Percentiles rank a stretch among this genome's conserved stretches.
phyloP scores from a whole-genome alignment of 192 early-diverging fungal species.

The Coemansia sp. region DNA sequence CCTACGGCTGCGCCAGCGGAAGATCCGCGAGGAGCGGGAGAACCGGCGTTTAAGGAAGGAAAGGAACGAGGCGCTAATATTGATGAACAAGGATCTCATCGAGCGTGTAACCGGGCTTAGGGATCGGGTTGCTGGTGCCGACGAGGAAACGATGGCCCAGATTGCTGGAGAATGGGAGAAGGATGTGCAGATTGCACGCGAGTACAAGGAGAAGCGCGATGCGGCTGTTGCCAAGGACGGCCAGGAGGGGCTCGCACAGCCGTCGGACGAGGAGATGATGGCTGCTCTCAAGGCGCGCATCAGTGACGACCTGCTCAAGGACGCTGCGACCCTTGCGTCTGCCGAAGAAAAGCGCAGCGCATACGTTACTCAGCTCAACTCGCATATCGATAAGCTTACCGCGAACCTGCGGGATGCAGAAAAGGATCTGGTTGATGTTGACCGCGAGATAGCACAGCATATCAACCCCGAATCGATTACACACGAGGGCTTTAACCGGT shows the following conservation, averaged over 20 bases:
- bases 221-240: slow-evolving; percentile 17
- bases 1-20: slow-evolving; percentile 87
- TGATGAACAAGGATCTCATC: slow-evolving; percentile 41
- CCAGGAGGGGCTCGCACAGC: slow-evolving; percentile 19
- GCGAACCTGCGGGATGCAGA: slow-evolving; percentile 37
- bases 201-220: slow-evolving; percentile 50
- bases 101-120: slow-evolving; percentile 32
- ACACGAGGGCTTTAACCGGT: slow-evolving; percentile 65
- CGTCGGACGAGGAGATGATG: slow-evolving; percentile 55
- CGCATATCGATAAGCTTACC: slow-evolving; percentile 47
- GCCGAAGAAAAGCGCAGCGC: slow-evolving; percentile 36
- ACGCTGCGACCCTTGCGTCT: slow-evolving; percentile 22
- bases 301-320: slow-evolving; percentile 35
- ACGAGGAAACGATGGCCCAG: slow-evolving; percentile 15
- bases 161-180: slow-evolving; percentile 25
- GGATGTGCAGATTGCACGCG: slow-evolving; percentile 42
- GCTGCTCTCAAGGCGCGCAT: slow-evolving; percentile 55
- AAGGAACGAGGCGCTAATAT: slow-evolving; percentile 25
- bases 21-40: slow-evolving; percentile 84
- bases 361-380: slow-evolving; percentile 39
- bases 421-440: slow-evolving; percentile 60
- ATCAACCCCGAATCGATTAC: slow-evolving; percentile 70
- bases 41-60: slow-evolving; percentile 65
- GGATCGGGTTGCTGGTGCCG: slow-evolving; percentile 13
- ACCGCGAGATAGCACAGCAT: slow-evolving; percentile 66